Conservation (phyloP, 805 yeast genomes). For the Candida dendrica region DNA sequence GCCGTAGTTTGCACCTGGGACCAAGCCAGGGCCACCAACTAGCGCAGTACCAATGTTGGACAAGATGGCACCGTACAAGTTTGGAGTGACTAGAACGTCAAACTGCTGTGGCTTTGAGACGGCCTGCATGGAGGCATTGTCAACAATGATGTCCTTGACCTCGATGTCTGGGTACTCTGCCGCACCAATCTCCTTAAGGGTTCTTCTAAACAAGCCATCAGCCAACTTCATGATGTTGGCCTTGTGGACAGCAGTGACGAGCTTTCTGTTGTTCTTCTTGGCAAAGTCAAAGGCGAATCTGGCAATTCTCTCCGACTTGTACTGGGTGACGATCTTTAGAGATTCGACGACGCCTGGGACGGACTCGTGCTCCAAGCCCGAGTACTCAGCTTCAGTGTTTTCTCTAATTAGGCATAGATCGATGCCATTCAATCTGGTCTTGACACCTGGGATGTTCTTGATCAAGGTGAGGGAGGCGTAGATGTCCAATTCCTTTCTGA, state of each 20-base stretch:
- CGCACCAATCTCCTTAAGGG: slow-evolving; percentile 80
- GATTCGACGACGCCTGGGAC: slow-evolving; percentile 98
- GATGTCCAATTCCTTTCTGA: slow-evolving; percentile 93
- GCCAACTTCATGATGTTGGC: slow-evolving; percentile 99
- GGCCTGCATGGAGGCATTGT: slow-evolving; percentile 98
- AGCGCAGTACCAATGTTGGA: slow-evolving; percentile 97
- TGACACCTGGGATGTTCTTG: slow-evolving; percentile 90
- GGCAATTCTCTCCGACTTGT: slow-evolving; percentile 94
- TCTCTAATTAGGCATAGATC: slow-evolving; percentile 95
- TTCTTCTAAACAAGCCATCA: slow-evolving; percentile 94
- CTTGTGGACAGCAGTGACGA: slow-evolving; percentile 95
- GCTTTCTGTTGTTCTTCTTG: slow-evolving; percentile 80
- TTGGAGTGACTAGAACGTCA: slow-evolving; percentile 96
- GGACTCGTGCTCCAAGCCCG: slow-evolving; percentile 96
- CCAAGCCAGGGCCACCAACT: slow-evolving; percentile 97
- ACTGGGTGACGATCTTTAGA: slow-evolving; percentile 86
- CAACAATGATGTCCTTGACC: slow-evolving; percentile 92
- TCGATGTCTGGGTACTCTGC: slow-evolving; percentile 79
- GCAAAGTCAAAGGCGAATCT: slow-evolving; percentile 97
- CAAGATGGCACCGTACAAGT: slow-evolving; percentile 94
- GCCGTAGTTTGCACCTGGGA: slow-evolving; percentile 98
- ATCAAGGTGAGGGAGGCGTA: slow-evolving; percentile 92
- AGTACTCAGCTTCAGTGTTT: slow-evolving; percentile 98
- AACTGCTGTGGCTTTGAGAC: slow-evolving; percentile 97
- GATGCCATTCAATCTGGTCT: slow-evolving; percentile 80